phyloP scores from a whole-genome alignment of 2,329 filamentous ascomycete species.

The Pezicula rhizophila region DNA sequence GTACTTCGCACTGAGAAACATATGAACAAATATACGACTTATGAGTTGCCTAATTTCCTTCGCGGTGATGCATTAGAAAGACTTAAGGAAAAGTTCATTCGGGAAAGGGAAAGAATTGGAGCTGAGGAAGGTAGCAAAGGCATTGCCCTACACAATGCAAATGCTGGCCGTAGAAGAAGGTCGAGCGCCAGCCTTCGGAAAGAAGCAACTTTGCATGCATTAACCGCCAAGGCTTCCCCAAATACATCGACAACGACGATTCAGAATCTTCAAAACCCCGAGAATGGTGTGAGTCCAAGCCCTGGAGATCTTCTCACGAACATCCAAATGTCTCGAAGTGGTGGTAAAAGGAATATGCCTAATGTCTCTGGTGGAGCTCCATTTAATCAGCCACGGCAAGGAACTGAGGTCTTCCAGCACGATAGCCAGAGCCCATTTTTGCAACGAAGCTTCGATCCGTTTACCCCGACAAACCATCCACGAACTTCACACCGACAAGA shows the following conservation, averaged over 20 bases:
- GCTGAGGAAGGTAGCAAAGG: conserved; percentile 82
- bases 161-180: conserved; percentile 57
- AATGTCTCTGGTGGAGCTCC: conserved; percentile 8
- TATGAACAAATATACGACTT: conserved; percentile 88
- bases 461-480: conserved; percentile 43
- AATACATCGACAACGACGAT: conserved; percentile 20
- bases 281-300: conserved; percentile 41
- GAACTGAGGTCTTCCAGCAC: conserved; percentile 24
- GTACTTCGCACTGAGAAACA: conserved; percentile 88
- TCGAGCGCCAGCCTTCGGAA: conserved; percentile 72
- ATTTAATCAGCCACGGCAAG: conserved; percentile 20
- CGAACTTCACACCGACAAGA: conserved; percentile 65
- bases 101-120: conserved; percentile 75
- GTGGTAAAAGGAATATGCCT: conserved; percentile 36
- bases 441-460: conserved; percentile 22
- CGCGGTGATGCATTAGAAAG: conserved; percentile 76
- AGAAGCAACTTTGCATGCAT: conserved; percentile 68
- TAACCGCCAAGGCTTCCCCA: conserved; percentile 15
- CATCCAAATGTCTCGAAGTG: conserved; percentile 61
- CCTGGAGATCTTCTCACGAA: conserved; percentile 78
- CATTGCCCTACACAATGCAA: conserved; percentile 85
- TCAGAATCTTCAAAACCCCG: conserved; percentile 25
- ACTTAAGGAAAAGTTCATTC: conserved; percentile 86
- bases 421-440: conserved; percentile 29
- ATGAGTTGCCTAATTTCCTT: conserved; percentile 85